These are phyloP conservation scores for Pezicula carpinea DNA, from an alignment of 2,329 filamentous ascomycete genomes.

Conservation along the genomic window DNA sequence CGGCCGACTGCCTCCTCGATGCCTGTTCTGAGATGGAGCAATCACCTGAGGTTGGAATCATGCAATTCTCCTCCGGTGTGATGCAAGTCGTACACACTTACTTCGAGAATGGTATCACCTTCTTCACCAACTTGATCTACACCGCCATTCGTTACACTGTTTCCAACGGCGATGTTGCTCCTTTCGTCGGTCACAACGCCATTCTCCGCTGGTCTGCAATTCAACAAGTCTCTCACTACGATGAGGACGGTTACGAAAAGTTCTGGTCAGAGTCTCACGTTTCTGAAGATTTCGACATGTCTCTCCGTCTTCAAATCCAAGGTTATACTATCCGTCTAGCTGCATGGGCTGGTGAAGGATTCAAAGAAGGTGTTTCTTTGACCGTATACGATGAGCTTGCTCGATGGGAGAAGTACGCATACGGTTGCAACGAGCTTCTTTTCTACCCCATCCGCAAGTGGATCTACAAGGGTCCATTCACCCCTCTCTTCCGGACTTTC, in stretches of 20 bases:
- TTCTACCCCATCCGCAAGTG: constrained; percentile 75
- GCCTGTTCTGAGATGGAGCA: constrained; percentile 80
- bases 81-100: constrained; percentile 75
- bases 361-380: constrained; percentile 78
- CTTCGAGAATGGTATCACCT: constrained; percentile 66
- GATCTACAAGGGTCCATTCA: constrained; percentile 71
- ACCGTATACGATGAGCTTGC: constrained; percentile 82
- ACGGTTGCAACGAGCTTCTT: constrained; percentile 76
- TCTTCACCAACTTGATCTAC: constrained; percentile 72
- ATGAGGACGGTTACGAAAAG: constrained; percentile 69
- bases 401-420: constrained; percentile 84
- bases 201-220: constrained; percentile 72
- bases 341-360: constrained; percentile 69
- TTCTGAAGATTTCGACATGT: constrained; percentile 80
- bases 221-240: constrained; percentile 66
- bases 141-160: constrained; percentile 74
- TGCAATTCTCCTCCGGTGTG: constrained; percentile 73
- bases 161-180: constrained; percentile 70
- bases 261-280: constrained; percentile 80
- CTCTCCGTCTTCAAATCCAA: constrained; percentile 66
- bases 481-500: constrained; percentile 71
- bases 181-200: constrained; percentile 78
- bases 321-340: constrained; percentile 71
- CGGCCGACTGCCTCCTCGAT: constrained; percentile 71
- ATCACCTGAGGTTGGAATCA: constrained; percentile 71